phyloP scores from a whole-genome alignment of 1,284 basidiomycete genomes.

The Apiotrichum siamense region DNA sequence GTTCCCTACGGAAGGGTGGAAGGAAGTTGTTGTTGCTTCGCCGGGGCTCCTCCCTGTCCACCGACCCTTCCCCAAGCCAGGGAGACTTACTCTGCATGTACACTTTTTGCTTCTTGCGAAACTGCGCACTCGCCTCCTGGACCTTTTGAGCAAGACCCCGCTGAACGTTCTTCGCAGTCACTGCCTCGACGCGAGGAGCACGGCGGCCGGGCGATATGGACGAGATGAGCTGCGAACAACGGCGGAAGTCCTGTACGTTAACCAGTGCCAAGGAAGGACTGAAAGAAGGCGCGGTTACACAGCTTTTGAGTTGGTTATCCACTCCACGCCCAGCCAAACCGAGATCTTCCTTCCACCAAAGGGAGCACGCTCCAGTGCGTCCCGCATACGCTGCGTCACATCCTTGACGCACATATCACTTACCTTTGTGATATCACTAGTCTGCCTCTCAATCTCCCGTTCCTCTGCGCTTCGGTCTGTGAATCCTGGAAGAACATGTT shows the following conservation, averaged over 20 bases:
- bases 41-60: background rate
- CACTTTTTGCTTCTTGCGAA: slow-evolving; percentile 93
- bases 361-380: no score
- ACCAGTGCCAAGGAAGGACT: slow-evolving; percentile 12
- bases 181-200: slow-evolving; percentile 53
- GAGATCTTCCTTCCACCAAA: no score
- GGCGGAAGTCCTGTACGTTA: slow-evolving; percentile 67
- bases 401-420: slow-evolving; percentile 17
- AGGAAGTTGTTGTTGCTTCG: no score
- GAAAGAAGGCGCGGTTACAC: no score
- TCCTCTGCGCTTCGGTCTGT: slow-evolving; percentile 90
- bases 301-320: no score
- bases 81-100: slow-evolving; percentile 98
- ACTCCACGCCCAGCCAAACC: no score
- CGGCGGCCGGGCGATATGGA: slow-evolving; percentile 45
- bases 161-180: slow-evolving; percentile 92
- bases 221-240: slow-evolving; percentile 68
- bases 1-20: no score
- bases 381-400: no score
- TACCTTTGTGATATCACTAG: slow-evolving; percentile 81
- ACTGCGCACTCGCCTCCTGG: slow-evolving; percentile 85
- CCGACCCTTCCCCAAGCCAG: no score
- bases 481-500: slow-evolving; percentile 92
- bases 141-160: slow-evolving; percentile 88
- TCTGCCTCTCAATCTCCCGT: slow-evolving; percentile 81